phyloP scores from a whole-genome alignment of 768 basidiomycete species.

The Termitomyces sp. region DNA sequence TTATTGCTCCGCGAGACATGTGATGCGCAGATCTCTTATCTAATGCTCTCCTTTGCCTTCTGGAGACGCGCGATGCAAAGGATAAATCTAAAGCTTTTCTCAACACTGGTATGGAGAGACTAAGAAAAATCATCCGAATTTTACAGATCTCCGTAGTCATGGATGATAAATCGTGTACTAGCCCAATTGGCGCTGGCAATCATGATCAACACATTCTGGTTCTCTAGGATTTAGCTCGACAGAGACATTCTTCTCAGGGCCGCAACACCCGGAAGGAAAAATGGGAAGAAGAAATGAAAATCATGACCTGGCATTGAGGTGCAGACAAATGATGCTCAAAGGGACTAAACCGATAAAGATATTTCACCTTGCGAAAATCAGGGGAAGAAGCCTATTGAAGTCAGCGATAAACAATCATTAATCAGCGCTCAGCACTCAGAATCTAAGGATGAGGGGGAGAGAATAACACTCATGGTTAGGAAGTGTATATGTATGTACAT shows the following conservation, averaged over 20 bases:
- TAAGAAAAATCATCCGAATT: neutral
- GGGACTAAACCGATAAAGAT: neutral
- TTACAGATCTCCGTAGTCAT: too few relatives aligned
- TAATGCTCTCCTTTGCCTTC: too few relatives aligned
- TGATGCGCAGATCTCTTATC: conserved; percentile 6
- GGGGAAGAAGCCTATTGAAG: neutral
- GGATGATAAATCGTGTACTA: neutral
- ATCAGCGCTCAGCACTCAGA: neutral
- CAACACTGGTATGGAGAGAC: neutral
- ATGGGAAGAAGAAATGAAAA: too few relatives aligned
- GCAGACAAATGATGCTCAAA: neutral
- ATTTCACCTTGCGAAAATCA: neutral
- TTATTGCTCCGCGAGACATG: conserved; percentile 2
- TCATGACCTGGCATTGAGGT: neutral
- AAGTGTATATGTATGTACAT: too few relatives aligned
- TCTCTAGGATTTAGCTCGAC: neutral
- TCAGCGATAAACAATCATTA: neutral
- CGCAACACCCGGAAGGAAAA: too few relatives aligned
- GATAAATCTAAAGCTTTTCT: neutral
- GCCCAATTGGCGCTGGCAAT: neutral
- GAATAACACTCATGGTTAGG: too few relatives aligned
- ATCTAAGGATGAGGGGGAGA: neutral
- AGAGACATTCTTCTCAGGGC: neutral
- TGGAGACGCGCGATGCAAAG: too few relatives aligned
- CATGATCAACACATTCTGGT: neutral